Conservation (phyloP, 2,329 filamentous ascomycete genomes). For the Cladosporium halotolerans region DNA sequence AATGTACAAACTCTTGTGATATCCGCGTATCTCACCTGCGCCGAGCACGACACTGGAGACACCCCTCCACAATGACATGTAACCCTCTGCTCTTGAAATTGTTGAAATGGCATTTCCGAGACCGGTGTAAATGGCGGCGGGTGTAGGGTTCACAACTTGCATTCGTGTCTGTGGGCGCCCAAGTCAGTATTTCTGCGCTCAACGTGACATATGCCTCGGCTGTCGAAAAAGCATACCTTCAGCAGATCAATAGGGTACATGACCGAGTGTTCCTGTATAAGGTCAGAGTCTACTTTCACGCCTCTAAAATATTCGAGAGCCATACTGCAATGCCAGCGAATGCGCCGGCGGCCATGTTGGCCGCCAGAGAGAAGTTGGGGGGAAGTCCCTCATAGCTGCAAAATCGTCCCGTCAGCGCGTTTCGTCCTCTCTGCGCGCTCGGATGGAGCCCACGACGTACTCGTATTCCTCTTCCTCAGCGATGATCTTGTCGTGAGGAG, state of each 20-base stretch:
- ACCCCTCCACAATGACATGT: constrained; percentile 89
- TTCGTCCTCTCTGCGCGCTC: background rate
- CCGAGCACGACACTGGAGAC: constrained; percentile 94
- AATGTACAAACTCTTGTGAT: constrained; percentile 6
- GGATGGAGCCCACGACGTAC: constrained; percentile 19
- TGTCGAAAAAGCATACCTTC: constrained; percentile 58
- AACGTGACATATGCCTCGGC: background rate
- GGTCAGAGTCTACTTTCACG: constrained; percentile 13
- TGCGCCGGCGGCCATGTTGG: constrained; percentile 94
- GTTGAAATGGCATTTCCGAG: constrained; percentile 88
- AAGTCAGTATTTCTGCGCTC: background rate
- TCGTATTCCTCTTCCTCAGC: constrained; percentile 33
- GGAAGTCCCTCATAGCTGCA: constrained; percentile 83
- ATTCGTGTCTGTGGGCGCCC: constrained; percentile 69
- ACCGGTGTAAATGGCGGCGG: constrained; percentile 76
- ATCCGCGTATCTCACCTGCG: constrained; percentile 56
- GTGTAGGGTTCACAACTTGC: constrained; percentile 85
- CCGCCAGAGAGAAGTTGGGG: constrained; percentile 84
- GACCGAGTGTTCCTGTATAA: constrained; percentile 80
- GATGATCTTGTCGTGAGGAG: constrained; percentile 27
- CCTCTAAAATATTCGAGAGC: constrained; percentile 1
- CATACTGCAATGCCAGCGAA: constrained; percentile 93
- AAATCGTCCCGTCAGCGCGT: constrained; percentile 13
- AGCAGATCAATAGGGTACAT: constrained; percentile 99
- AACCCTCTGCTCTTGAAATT: constrained; percentile 83